These are phyloP conservation scores for Nemania abortiva DNA, from an alignment of 2,329 filamentous ascomycete species.

Conservation along the genomic window DNA sequence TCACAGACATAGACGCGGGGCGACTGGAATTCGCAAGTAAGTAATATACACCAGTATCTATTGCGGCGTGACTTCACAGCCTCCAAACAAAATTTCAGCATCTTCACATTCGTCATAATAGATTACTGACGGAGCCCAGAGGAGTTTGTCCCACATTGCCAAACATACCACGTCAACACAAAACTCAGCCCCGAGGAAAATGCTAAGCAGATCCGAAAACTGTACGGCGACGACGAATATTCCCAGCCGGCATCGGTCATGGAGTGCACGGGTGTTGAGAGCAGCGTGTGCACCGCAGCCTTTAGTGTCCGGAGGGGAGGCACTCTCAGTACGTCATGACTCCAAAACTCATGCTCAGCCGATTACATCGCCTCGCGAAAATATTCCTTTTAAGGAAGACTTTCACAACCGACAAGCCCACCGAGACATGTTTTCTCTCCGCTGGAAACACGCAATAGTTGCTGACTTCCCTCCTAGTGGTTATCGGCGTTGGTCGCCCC, in stretches of 20 bases:
- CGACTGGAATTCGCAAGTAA: slow-evolving; percentile 67
- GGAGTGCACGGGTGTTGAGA: slow-evolving; percentile 76
- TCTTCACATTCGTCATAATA: not conserved
- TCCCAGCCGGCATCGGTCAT: slow-evolving; percentile 68
- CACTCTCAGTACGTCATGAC: slow-evolving; percentile 56
- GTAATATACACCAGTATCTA: slow-evolving; percentile 10
- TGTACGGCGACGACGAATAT: slow-evolving; percentile 67
- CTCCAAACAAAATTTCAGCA: not conserved
- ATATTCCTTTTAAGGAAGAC: slow-evolving; percentile 17
- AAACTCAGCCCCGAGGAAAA: slow-evolving; percentile 62
- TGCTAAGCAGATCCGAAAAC: slow-evolving; percentile 62
- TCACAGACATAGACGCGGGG: slow-evolving; percentile 70
- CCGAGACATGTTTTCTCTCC: slow-evolving; percentile 35
- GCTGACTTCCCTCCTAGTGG: slow-evolving; percentile 53
- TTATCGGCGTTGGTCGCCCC: slow-evolving; percentile 72
- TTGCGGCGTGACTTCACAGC: not conserved
- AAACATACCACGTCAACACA: slow-evolving; percentile 66
- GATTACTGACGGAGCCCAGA: slow-evolving; percentile 40
- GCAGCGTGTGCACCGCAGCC: slow-evolving; percentile 69
- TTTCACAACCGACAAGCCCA: not conserved
- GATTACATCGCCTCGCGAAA: slow-evolving; percentile 20
- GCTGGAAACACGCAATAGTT: not conserved
- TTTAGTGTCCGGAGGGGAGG: slow-evolving; percentile 70
- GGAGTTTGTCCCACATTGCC: slow-evolving; percentile 65
- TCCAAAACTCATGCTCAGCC: not conserved